These are phyloP conservation scores for Stephanodiscus triporus DNA, from an alignment of 108 stramenopile species.

Conservation along the genomic window DNA sequence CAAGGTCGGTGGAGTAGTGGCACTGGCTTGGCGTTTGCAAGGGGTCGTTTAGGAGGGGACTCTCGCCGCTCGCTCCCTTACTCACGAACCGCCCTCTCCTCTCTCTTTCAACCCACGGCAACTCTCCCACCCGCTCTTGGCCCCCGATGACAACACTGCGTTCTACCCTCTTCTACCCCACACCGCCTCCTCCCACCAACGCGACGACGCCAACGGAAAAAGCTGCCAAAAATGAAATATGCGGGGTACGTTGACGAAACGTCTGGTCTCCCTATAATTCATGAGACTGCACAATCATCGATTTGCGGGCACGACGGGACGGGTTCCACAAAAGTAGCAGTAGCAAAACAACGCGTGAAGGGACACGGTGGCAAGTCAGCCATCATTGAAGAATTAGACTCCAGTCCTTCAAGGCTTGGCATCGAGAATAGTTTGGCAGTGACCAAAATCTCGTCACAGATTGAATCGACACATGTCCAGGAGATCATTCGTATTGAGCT, in stretches of 20 bases:
- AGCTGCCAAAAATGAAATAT: conserved; percentile 48
- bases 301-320: background rate
- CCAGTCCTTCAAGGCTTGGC: background rate
- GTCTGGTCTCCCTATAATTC: background rate
- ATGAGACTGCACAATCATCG: background rate
- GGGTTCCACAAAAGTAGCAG: background rate
- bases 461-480: background rate
- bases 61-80: too few relatives aligned
- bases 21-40: too few relatives aligned
- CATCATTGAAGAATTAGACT: conserved; percentile 38
- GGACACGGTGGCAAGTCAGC: conserved; percentile 26
- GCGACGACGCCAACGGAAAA: too few relatives aligned
- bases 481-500: conserved; percentile 20
- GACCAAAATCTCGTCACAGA: background rate
- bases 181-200: too few relatives aligned
- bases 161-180: too few relatives aligned
- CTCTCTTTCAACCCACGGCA: too few relatives aligned
- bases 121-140: too few relatives aligned
- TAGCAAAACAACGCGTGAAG: conserved; percentile 43
- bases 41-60: too few relatives aligned
- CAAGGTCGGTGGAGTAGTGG: too few relatives aligned
- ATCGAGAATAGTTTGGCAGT: background rate
- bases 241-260: conserved; percentile 25
- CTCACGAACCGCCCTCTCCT: too few relatives aligned
- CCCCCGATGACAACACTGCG: too few relatives aligned